Conservation (phyloP, 2,329 filamentous ascomycete species). For the Phialophora macrospora region DNA sequence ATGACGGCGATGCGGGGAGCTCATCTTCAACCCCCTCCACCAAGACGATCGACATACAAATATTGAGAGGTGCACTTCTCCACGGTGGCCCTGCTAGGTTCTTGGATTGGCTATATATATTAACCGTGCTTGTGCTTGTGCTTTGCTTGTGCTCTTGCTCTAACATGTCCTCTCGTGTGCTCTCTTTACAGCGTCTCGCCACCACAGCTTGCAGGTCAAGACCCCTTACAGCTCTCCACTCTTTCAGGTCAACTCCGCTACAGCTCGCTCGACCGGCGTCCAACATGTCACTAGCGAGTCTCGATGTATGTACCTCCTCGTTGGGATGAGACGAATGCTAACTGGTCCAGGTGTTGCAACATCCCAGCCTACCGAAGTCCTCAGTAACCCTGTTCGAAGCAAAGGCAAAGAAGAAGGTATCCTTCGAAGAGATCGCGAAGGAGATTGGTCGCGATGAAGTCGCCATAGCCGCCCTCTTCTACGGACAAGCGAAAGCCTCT, state of each 20-base stretch:
- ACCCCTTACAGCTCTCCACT: conserved; percentile 10
- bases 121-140: conserved; percentile 9
- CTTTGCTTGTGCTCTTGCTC: not conserved
- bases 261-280: conserved; percentile 23
- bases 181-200: conserved; percentile 26
- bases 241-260: conserved; percentile 15
- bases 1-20: conserved; percentile 28
- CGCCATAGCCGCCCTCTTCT: conserved; percentile 85
- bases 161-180: conserved; percentile 28
- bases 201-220: conserved; percentile 23
- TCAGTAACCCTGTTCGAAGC: conserved; percentile 77
- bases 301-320: conserved; percentile 46
- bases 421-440: conserved; percentile 77
- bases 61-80: conserved; percentile 29
- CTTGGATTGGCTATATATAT: conserved; percentile 29
- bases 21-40: conserved; percentile 23
- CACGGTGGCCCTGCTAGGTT: conserved; percentile 15
- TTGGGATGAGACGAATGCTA: conserved; percentile 38
- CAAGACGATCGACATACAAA: conserved; percentile 22
- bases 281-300: conserved; percentile 51
- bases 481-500: conserved; percentile 79
- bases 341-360: conserved; percentile 63
- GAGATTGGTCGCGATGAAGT: conserved; percentile 80
- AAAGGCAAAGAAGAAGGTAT: conserved; percentile 75
- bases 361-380: conserved; percentile 70